Base-by-base conservation (phyloP, 1,284 basidiomycete species). In the Cryptococcus hybrid region DNA sequence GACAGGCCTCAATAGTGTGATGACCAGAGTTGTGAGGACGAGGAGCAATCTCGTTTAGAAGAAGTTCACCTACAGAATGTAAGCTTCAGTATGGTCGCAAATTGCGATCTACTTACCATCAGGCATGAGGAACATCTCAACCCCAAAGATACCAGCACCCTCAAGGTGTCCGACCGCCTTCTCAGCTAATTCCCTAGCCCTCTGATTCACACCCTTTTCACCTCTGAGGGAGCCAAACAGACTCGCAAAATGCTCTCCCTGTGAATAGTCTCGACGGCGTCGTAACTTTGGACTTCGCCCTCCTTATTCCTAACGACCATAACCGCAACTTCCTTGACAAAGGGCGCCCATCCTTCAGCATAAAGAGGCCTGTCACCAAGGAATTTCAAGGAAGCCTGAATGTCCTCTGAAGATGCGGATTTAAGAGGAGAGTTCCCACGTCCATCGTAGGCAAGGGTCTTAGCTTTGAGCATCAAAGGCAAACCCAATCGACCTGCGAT, bases 1-100 rank as follows among this genome's bases (percentile, higher is more conserved):
- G 84, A 76, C 92, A 96, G 0, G 95, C 94, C 79, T 98, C 95
- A 72, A 99, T 98, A n/a, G 95, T 98, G 79, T 98, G 97, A 77
- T 99, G 96, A 0, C 95, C 95, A 7, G 93, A 97, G 79, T 99
- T 99, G 78, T 99, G 96, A 0, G 96, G 95, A 24, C 96, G 85
- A n/a, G 96, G 96, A 0, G 96, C 96, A 62, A 99, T 97, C 80
- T 99, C 96, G 78, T 99, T 99, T 65, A 99, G 84, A 58, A 88
- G 85, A 3, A 99, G 82, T 0, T 81, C 78, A 30, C 89, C 92
- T 94, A 66, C 51, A 54, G 4, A 4, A 30, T 3, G 30, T 63
- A 47, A 56, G 51, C 47, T 35, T 51, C 49, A 37, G 24, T 56
- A 38, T 42, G 52, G 36, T 44, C 24, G 13, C 36, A 30, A 44